Base-by-base conservation (phyloP, 345 rosid genomes). In the Hypericum androsaemum region DNA sequence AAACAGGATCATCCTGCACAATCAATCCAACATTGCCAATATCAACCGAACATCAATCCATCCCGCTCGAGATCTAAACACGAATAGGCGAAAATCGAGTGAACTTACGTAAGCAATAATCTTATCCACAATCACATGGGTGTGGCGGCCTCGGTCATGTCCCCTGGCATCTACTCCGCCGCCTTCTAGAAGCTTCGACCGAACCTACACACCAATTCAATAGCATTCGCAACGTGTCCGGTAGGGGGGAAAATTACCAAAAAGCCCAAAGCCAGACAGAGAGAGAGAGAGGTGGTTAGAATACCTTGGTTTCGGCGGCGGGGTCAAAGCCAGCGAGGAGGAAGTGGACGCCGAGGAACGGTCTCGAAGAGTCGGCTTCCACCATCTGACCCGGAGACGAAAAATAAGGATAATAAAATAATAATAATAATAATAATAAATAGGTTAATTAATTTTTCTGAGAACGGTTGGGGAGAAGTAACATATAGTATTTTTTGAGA, bases 1-100 rank as follows among this genome's bases (percentile, higher is more conserved):
- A 88, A 12, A 66, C 36, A 10, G 97, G 81, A 77, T 88, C 95
- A 59, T 88, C 95, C 97, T 92, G 71, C 41, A 47, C 3, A 66
- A 3, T 11, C 1, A 8, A 14, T 13, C 15, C 3, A n/a, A n/a
- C 10, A 42, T 35, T 13, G 12, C 6, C 43, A 15, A 13, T 48
- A 41, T 16, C 7, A 6, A 37, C 6, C 32, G 4, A 22, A 22
- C 2, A 22, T 4, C 4, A 4, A 1, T 1, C 32, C 32, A 1
- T 22, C 4, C 32, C 4, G 1, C 32, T 22, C 32, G 1, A 22
- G n/a, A 22, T 17, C 10, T 12, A 35, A 42, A 58, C 28, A 12
- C 16, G 5, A 39, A 44, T 7, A 6, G 12, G 28, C 10, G 8
- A 45, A 8, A 41, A 8, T 12, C 32, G 32, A 4, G 32, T 11